These are phyloP conservation scores for Rhodocollybia butyracea DNA, from an alignment of 768 basidiomycete species.

Conservation along the genomic window DNA sequence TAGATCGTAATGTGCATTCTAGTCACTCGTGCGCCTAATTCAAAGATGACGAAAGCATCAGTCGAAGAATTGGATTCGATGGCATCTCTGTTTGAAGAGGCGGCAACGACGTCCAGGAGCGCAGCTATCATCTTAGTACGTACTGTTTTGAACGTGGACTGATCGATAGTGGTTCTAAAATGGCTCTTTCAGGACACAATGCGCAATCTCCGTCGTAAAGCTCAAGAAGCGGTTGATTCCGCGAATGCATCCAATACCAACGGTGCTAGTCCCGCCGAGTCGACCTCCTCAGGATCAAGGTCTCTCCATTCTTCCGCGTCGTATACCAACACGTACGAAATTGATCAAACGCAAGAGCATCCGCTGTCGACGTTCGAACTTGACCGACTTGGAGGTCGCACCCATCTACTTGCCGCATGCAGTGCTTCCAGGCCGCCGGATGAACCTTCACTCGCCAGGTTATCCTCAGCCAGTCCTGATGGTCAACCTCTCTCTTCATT, in stretches of 20 bases:
- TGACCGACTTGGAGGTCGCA: conserved; percentile 54
- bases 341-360: conserved; percentile 15
- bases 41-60: conserved; percentile 44
- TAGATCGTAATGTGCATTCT: conserved; percentile 62
- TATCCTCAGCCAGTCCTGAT: not conserved
- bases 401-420: conserved; percentile 33
- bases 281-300: not conserved
- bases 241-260: conserved; percentile 10
- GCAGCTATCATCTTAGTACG: conserved; percentile 33
- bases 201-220: conserved; percentile 38
- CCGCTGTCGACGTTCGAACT: conserved; percentile 42
- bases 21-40: conserved; percentile 45
- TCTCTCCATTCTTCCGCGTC: not conserved
- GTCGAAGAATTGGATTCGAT: conserved; percentile 46
- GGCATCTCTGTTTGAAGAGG: conserved; percentile 41
- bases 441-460: too few species aligned
- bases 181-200: conserved; percentile 33
- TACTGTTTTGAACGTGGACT: conserved; percentile 28
- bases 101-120: conserved; percentile 40
- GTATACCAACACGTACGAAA: conserved; percentile 12
- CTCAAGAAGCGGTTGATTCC: conserved; percentile 35
- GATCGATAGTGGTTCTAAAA: not conserved
- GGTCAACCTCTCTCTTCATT: not conserved
- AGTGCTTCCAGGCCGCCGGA: too few species aligned
- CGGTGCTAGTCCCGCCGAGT: not conserved